Evolutionary conservation across 164 flowering plant genomes (phyloP).

Genomic region (Magnolia sinica): DNA sequence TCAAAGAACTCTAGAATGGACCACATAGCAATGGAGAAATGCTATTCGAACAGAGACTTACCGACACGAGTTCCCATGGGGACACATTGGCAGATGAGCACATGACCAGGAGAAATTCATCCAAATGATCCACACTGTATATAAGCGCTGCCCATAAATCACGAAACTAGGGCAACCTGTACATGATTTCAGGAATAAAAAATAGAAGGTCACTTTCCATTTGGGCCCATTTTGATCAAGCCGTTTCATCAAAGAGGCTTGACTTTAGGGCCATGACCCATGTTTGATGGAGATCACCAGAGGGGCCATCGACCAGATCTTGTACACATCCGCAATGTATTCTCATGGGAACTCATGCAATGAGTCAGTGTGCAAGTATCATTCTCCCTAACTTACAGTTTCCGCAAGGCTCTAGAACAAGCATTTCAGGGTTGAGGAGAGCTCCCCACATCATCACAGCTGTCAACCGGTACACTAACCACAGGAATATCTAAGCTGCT

Average conservation of each 20-base stretch:
- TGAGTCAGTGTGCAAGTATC: neutral
- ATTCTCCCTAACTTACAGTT: neutral
- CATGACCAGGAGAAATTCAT: too few species aligned
- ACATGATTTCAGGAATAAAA: too few species aligned
- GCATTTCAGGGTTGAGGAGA: slow-evolving; percentile 43
- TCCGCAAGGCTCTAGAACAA: neutral
- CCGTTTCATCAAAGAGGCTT: neutral
- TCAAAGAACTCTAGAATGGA: too few species aligned
- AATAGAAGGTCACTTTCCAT: neutral
- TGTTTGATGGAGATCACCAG: neutral
- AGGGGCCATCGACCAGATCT: neutral
- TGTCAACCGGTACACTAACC: slow-evolving; percentile 39
- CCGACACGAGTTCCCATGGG: too few species aligned
- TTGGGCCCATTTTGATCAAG: neutral
- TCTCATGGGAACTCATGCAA: neutral
- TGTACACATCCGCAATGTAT: neutral
- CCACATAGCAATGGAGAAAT: too few species aligned
- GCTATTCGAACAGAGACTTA: too few species aligned
- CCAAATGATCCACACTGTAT: too few species aligned
- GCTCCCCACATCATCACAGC: slow-evolving; percentile 42
- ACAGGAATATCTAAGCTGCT: slow-evolving; percentile 83
- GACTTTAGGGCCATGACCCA: neutral
- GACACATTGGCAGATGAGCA: too few species aligned
- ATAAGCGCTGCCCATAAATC: too few species aligned
- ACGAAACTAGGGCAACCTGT: too few species aligned